Conservation (phyloP, 768 basidiomycete genomes). For the Lentinula guzmanii region DNA sequence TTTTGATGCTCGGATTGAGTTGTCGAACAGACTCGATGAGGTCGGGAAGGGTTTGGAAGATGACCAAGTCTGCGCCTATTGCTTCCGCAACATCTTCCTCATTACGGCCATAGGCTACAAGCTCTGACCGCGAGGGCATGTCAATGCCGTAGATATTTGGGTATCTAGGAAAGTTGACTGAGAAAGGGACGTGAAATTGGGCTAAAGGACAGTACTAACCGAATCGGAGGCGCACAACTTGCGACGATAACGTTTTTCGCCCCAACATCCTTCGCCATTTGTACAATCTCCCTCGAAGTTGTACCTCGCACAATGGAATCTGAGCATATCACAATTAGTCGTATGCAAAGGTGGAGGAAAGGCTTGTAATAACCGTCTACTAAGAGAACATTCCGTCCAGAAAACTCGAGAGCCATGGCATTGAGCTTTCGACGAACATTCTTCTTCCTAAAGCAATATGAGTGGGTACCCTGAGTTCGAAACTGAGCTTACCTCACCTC, state of each 20-base stretch:
- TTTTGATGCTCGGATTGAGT: slow-evolving; percentile 68
- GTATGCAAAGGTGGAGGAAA: neutral
- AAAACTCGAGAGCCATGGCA: slow-evolving; percentile 97
- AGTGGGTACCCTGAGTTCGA: neutral
- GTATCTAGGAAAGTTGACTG: slow-evolving; percentile 34
- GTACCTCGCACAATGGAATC: slow-evolving; percentile 99
- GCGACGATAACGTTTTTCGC: slow-evolving; percentile 95
- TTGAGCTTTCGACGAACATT: slow-evolving; percentile 95
- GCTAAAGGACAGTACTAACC: slow-evolving; percentile 34
- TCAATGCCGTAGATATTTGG: slow-evolving; percentile 99
- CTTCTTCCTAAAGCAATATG: slow-evolving; percentile 54
- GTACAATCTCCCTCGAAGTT: slow-evolving; percentile 96
- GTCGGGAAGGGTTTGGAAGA: slow-evolving; percentile 91
- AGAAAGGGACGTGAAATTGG: neutral
- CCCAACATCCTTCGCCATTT: slow-evolving; percentile 99
- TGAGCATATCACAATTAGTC: slow-evolving; percentile 21
- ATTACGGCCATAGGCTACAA: slow-evolving; percentile 80
- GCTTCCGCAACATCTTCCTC: slow-evolving; percentile 64
- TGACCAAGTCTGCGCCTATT: slow-evolving; percentile 93
- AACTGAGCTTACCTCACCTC: slow-evolving; percentile 41
- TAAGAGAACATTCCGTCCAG: slow-evolving; percentile 84
- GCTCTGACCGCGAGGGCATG: slow-evolving; percentile 94
- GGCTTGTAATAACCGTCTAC: slow-evolving; percentile 71
- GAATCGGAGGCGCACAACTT: slow-evolving; percentile 94
- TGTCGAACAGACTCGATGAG: slow-evolving; percentile 81